Conservation (phyloP, 257 asterid genomes). For the Oldenlandia corymbosa region DNA sequence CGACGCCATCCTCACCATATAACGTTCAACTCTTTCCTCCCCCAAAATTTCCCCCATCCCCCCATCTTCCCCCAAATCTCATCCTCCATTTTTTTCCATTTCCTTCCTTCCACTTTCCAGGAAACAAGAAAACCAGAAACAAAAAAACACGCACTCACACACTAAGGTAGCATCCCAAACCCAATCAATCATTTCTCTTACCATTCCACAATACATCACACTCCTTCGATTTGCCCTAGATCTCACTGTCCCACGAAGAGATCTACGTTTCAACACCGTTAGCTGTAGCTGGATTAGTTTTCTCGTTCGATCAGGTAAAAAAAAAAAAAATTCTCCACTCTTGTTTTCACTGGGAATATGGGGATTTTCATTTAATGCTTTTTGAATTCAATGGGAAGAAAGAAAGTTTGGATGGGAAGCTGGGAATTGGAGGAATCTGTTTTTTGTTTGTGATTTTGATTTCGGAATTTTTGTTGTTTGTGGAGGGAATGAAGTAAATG, state of each 20-base stretch:
- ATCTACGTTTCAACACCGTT: not conserved
- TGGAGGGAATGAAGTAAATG: not conserved
- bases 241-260: conserved; percentile 13
- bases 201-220: not conserved
- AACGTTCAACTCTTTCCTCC: not conserved
- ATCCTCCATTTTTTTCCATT: no score
- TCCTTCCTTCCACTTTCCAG: no score
- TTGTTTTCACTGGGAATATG: no score
- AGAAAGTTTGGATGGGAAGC: no score
- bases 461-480: not conserved
- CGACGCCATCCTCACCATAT: conserved; percentile 11
- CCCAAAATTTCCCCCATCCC: not conserved
- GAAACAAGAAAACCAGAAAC: no score
- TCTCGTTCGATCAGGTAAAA: conserved; percentile 10
- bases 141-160: conserved; percentile 9
- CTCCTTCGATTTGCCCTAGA: conserved; percentile 12
- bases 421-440: no score
- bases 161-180: not conserved
- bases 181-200: conserved; percentile 9
- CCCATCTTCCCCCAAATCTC: not conserved
- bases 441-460: conserved; percentile 1
- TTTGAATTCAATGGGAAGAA: no score
- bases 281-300: not conserved
- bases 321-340: no score
- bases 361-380: no score